Conservation (phyloP, 192 early-diverging fungal species). For the Mycoemilia scoparia region DNA sequence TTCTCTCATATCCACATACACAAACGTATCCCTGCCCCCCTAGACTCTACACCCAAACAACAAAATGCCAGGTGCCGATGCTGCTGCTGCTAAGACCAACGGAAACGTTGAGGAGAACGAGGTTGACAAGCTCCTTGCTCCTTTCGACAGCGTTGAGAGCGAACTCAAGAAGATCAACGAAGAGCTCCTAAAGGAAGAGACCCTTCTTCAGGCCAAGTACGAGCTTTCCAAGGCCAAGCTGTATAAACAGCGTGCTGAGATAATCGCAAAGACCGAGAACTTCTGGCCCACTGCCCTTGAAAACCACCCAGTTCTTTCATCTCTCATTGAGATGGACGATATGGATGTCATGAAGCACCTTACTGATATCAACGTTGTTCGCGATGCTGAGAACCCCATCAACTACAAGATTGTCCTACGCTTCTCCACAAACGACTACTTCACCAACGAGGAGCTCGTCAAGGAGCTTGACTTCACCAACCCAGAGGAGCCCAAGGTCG, state of each 20-base stretch:
- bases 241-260: slow-evolving; percentile 33
- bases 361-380: slow-evolving; percentile 49
- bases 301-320: slow-evolving; percentile 13
- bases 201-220: slow-evolving; percentile 28
- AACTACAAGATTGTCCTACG: slow-evolving; percentile 34
- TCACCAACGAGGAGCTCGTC: slow-evolving; percentile 30
- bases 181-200: slow-evolving; percentile 24
- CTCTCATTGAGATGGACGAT: slow-evolving; percentile 29
- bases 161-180: slow-evolving; percentile 11
- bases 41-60: too few species aligned
- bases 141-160: too few species aligned
- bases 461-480: slow-evolving; percentile 41
- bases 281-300: slow-evolving; percentile 30
- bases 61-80: too few species aligned
- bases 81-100: too few species aligned
- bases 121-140: too few species aligned
- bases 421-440: slow-evolving; percentile 37
- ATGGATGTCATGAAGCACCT: slow-evolving; percentile 58
- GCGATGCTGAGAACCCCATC: slow-evolving; percentile 24
- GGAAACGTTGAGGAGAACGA: too few species aligned
- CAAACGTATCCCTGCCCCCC: too few species aligned
- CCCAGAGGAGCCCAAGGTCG: slow-evolving; percentile 33
- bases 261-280: slow-evolving; percentile 32
- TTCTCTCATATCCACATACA: too few species aligned
- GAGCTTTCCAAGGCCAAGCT: slow-evolving; percentile 23